Evolutionary conservation across 2,329 filamentous ascomycete species (phyloP), one percentile per base, ranked within the genome.

Genomic region (Aspergillus glaucus): DNA sequence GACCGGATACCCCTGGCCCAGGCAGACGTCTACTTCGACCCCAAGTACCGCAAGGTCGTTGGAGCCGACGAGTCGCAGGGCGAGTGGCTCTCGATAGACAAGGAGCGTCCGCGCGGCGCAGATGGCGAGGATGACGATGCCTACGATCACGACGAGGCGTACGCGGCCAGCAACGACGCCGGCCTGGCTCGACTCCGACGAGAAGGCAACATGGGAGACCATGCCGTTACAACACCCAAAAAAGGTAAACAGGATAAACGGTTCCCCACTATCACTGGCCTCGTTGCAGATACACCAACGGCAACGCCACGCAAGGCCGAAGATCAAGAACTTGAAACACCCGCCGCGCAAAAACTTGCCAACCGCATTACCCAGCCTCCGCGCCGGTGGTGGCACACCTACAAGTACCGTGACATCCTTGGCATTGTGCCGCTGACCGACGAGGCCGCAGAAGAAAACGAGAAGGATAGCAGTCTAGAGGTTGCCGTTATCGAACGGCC

Each of bases 381-480:
- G 43, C 62, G 69, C 45, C 58, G 63, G 19, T 68, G 69, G 72
- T 97, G 90, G 88, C 82, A 85, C 64, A 95, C 91, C 4, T 90
- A 87, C 76, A 94, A 95, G 69, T 98, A 97, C 70, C 80, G 91
- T 50, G 88, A 91, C n/a, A 90, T 98, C 58, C 75, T 98, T 52
- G 93, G 91, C 4, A 78, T 86, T 41, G 76, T 82, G 17, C 77
- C 80, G 15, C 68, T 86, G 28, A 54, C 56, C 47, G 47, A 56
- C 40, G 53, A 59, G 17, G 53, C 57, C 60, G 24, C 62, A 54
- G 66, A 71, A 22, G 64, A 65, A 12, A 60, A 57, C 51, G 52
- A 48, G 30, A 55, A 51, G 0, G 47, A 43, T 26, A 55, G 50
- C 21, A 56, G 52, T 6, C 53, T 76, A 19, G 93, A 98, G 70